These are phyloP conservation scores for Inga oerstediana DNA, from an alignment of 306 rosid genomes.

Conservation along the genomic window DNA sequence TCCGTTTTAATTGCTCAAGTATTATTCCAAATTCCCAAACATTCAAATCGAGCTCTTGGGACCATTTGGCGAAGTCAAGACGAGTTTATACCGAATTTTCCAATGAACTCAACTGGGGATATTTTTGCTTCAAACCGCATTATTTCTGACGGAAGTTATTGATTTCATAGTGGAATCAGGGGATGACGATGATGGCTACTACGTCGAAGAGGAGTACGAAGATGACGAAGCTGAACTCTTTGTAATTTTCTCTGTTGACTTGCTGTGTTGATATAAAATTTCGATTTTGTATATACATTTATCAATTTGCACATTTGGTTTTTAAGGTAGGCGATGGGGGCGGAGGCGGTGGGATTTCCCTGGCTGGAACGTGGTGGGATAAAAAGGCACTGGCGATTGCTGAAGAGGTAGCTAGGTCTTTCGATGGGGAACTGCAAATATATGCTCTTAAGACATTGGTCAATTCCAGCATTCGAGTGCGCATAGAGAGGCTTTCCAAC, in stretches of 20 bases:
- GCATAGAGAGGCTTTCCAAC: conserved; percentile 78
- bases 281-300: background rate
- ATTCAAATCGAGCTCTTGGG: background rate
- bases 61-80: background rate
- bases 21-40: background rate
- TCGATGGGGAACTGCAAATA: conserved; percentile 71
- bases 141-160: conserved; percentile 28
- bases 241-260: conserved; percentile 48
- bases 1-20: background rate
- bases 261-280: background rate
- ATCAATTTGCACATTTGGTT: conserved; percentile 10
- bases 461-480: conserved; percentile 75
- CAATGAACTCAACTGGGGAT: background rate
- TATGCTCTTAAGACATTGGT: conserved; percentile 77
- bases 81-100: background rate
- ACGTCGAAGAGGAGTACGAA: conserved; percentile 35
- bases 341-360: conserved; percentile 87
- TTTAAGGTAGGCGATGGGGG: conserved; percentile 89
- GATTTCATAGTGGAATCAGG: conserved; percentile 40
- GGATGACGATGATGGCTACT: conserved; percentile 38
- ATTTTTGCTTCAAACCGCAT: background rate
- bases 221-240: conserved; percentile 50
- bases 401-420: conserved; percentile 67
- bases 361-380: conserved; percentile 96
- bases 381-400: conserved; percentile 77